Conservation (phyloP, 148 eudicot genomes). For the Chenopodium suecicum region DNA sequence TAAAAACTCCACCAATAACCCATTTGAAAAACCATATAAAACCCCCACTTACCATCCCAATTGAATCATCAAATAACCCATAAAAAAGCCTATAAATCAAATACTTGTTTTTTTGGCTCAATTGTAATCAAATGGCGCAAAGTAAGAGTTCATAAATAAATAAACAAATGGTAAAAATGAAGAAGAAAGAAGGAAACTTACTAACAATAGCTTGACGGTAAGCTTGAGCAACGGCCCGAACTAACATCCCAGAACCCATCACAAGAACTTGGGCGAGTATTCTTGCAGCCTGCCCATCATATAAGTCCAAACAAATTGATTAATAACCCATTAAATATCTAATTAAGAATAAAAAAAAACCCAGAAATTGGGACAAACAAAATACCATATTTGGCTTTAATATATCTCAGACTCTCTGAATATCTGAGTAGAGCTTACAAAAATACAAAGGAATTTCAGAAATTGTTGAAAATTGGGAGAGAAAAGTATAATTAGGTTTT, state of each 20-base stretch:
- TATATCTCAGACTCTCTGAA: background rate
- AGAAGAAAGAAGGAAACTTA: conserved; percentile 30
- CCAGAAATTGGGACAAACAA: too few species aligned
- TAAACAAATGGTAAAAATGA: background rate
- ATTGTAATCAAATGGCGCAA: background rate
- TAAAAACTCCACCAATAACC: background rate
- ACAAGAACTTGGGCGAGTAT: conserved; percentile 53
- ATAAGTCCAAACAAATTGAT: background rate
- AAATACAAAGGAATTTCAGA: too few species aligned
- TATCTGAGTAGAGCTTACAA: too few species aligned
- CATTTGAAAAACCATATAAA: too few species aligned
- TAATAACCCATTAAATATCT: background rate
- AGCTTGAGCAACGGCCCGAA: conserved; percentile 63
- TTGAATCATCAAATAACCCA: background rate
- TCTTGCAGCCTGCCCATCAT: conserved; percentile 47
- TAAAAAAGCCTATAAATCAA: too few species aligned
- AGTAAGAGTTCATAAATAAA: too few species aligned
- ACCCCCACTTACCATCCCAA: background rate
- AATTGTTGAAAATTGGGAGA: too few species aligned
- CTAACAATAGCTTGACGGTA: conserved; percentile 70
- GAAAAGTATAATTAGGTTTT: too few species aligned
- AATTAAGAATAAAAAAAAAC: background rate
- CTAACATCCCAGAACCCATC: conserved; percentile 52
- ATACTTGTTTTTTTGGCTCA: background rate
- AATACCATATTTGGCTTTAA: background rate